A percentile compares a stretch with the other conserved stretches of the same genome.
Evolutionary conservation across 164 flowering plant species (phyloP).

Genomic region (Chloranthus sessilifolius): DNA sequence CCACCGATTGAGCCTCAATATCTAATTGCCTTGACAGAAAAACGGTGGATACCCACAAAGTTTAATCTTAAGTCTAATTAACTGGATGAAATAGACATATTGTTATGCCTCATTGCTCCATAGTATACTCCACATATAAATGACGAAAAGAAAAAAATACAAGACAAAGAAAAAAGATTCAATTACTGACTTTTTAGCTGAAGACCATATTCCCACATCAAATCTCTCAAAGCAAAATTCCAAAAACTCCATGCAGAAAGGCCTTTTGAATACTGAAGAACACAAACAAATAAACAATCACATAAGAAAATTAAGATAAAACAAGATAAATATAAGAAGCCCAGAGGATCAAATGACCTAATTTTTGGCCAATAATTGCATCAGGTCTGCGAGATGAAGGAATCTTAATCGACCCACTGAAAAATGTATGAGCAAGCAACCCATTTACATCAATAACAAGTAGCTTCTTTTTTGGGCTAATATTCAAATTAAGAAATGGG

Average conservation of each 20-base stretch:
- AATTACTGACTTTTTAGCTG: constrained; percentile 50
- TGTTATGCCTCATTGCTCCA: no score
- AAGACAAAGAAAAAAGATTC: no score
- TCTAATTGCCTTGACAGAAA: no score
- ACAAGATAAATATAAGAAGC: background rate
- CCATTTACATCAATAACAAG: constrained; percentile 82
- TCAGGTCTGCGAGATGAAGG: constrained; percentile 37
- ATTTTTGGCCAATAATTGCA: constrained; percentile 30
- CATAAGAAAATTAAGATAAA: background rate
- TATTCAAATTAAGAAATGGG: no score
- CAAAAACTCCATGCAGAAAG: constrained; percentile 62
- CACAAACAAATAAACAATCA: background rate
- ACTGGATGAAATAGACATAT: no score
- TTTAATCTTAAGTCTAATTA: no score
- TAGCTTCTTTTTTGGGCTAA: constrained; percentile 31
- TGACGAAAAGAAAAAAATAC: no score
- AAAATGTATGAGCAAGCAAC: constrained; percentile 54
- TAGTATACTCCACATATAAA: no score
- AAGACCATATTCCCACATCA: constrained; percentile 83
- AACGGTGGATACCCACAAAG: no score
- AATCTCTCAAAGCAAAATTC: constrained; percentile 74
- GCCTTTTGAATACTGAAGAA: constrained; percentile 70
- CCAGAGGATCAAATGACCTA: constrained; percentile 33
- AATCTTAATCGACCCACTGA: constrained; percentile 7
- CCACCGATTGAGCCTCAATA: no score